A percentile compares a stretch with the other conserved stretches of the same genome.
Conservation (phyloP, 2,329 filamentous ascomycete genomes). For the Aciculosporium take region DNA sequence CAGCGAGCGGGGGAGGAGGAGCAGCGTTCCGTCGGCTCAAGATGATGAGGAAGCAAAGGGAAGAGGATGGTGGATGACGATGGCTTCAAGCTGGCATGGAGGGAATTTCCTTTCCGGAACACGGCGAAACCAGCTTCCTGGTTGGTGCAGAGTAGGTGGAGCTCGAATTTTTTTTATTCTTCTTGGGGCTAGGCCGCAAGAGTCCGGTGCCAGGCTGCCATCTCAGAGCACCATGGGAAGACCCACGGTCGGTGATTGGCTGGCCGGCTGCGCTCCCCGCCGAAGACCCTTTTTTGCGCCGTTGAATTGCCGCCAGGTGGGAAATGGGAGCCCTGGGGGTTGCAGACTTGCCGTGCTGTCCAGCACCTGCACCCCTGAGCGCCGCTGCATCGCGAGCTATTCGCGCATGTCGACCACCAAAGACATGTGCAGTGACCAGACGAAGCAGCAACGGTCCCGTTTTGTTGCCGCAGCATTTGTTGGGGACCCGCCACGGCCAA, state of each 20-base stretch:
- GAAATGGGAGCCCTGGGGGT: too few relatives aligned
- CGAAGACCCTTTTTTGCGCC: neutral
- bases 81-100: slow-evolving; percentile 7
- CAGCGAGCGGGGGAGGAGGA: neutral
- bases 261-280: neutral
- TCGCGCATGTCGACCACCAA: too few relatives aligned
- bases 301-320: too few relatives aligned
- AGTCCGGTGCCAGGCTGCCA: neutral
- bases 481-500: too few relatives aligned
- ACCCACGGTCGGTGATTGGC: neutral
- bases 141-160: slow-evolving; percentile 3
- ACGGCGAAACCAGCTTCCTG: slow-evolving; percentile 9
- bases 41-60: neutral
- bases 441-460: too few relatives aligned
- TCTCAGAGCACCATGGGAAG: neutral
- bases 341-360: too few relatives aligned
- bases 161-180: slow-evolving; percentile 9
- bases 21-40: neutral
- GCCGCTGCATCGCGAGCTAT: too few relatives aligned
- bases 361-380: too few relatives aligned
- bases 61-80: slow-evolving; percentile 5
- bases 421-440: too few relatives aligned
- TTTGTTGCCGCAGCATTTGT: slow-evolving; percentile 1
- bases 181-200: slow-evolving; percentile 6
- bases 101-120: slow-evolving; percentile 11